phyloP scores from a whole-genome alignment of 345 rosid species.

The Pugionium dolabratum region DNA sequence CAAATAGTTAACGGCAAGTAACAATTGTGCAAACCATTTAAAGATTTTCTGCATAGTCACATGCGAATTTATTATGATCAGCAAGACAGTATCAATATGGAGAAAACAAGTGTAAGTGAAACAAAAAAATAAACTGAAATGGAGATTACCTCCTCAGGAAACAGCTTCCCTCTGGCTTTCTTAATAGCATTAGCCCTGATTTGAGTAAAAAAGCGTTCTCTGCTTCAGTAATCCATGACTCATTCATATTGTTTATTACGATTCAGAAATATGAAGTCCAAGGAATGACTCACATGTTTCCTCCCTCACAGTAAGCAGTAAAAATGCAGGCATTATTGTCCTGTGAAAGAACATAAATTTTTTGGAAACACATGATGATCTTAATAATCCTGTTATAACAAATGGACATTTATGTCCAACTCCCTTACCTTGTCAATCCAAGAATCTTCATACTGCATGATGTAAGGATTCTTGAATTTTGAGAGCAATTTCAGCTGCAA shows the following conservation, averaged over 20 bases:
- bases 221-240: conserved; percentile 9
- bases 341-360: conserved; percentile 42
- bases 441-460: conserved; percentile 78
- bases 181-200: conserved; percentile 79
- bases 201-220: not conserved
- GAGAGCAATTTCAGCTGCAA: conserved; percentile 86
- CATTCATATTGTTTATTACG: not conserved
- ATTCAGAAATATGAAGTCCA: conserved; percentile 4
- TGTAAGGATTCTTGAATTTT: conserved; percentile 67
- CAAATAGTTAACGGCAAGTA: conserved; percentile 91
- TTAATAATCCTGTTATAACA: conserved; percentile 2
- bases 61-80: conserved; percentile 8
- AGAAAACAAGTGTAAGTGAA: conserved; percentile 25
- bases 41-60: conserved; percentile 67
- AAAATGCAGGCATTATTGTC: conserved; percentile 74
- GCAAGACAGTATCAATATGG: conserved; percentile 3
- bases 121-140: conserved; percentile 24
- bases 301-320: conserved; percentile 80
- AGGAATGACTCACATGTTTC: conserved; percentile 75
- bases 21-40: conserved; percentile 92
- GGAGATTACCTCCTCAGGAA: conserved; percentile 79
- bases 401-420: not conserved
- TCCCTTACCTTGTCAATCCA: conserved; percentile 88
- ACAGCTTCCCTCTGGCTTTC: conserved; percentile 79
- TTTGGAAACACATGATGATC: conserved; percentile 9